Conservation (phyloP, 73 alveolate genomes). For the Effrenium voratum region DNA sequence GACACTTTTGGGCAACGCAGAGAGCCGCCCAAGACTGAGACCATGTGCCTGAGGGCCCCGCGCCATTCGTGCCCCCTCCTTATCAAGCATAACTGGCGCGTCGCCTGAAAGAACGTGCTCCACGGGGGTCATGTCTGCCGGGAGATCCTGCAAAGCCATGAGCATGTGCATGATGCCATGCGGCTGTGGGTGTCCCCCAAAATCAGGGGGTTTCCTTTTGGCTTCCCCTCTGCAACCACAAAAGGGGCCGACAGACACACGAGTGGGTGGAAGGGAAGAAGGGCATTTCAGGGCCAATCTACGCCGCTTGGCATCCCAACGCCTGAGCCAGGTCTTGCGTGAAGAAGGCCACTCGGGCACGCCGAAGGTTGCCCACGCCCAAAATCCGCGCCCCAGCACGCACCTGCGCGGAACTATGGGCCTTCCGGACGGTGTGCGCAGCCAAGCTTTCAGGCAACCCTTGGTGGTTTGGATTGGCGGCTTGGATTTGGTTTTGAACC, state of each 20-base stretch:
- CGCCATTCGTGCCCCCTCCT: constrained; percentile 80
- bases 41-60: constrained; percentile 20
- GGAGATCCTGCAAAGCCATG: constrained; percentile 78
- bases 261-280: too few relatives aligned
- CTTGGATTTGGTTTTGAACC: too few relatives aligned
- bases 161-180: too few relatives aligned
- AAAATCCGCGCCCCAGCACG: constrained; percentile 75
- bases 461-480: too few relatives aligned
- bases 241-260: too few relatives aligned
- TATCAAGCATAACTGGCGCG: constrained; percentile 77
- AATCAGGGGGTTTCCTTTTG: too few relatives aligned
- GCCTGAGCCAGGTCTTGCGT: constrained; percentile 93
- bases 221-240: too few relatives aligned
- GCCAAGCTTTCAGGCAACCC: too few relatives aligned
- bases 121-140: constrained; percentile 72
- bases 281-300: not conserved
- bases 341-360: constrained; percentile 69
- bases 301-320: not conserved
- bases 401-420: too few relatives aligned
- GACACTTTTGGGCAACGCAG: not conserved
- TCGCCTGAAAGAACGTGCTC: constrained; percentile 78
- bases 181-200: too few relatives aligned
- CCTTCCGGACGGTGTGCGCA: too few relatives aligned
- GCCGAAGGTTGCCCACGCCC: constrained; percentile 84
- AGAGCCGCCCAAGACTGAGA: not conserved